Evolutionary conservation across 2,329 filamentous ascomycete species (phyloP).

Genomic region (Trichoderma sp.): DNA sequence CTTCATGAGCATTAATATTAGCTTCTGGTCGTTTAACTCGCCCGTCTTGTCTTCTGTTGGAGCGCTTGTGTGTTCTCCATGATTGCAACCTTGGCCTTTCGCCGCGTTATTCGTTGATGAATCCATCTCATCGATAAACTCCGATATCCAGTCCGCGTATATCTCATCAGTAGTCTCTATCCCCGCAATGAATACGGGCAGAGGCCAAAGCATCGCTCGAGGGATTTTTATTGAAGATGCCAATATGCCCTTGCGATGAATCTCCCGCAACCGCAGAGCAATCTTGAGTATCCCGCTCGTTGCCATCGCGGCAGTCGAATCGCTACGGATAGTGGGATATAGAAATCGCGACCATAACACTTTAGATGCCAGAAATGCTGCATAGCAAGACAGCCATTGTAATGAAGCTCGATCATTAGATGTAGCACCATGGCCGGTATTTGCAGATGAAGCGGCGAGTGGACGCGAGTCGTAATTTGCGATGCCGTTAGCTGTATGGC

Average conservation of each 20-base stretch:
- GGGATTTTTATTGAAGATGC: constrained; percentile 1
- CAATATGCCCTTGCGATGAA: background rate
- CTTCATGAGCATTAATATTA: background rate
- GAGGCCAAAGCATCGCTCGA: constrained; percentile 25
- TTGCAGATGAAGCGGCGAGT: background rate
- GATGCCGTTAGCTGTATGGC: background rate
- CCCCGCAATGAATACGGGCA: constrained; percentile 18
- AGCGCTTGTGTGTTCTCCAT: background rate
- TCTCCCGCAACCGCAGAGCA: constrained; percentile 5
- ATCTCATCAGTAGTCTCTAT: constrained; percentile 23
- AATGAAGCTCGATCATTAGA: background rate
- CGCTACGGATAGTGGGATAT: background rate
- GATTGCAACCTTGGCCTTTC: background rate
- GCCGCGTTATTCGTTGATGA: background rate
- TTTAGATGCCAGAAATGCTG: background rate
- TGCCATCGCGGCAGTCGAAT: background rate
- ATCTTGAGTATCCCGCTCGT: constrained; percentile 4
- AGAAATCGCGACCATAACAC: background rate
- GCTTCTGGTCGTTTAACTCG: background rate
- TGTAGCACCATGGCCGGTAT: background rate
- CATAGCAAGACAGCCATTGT: background rate
- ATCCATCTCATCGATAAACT: constrained; percentile 15
- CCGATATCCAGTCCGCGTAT: constrained; percentile 24
- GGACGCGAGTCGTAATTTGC: background rate
- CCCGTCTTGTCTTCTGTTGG: background rate